Conservation (phyloP, 352 stramenopile genomes). For the Globisporangium echinulatum region DNA sequence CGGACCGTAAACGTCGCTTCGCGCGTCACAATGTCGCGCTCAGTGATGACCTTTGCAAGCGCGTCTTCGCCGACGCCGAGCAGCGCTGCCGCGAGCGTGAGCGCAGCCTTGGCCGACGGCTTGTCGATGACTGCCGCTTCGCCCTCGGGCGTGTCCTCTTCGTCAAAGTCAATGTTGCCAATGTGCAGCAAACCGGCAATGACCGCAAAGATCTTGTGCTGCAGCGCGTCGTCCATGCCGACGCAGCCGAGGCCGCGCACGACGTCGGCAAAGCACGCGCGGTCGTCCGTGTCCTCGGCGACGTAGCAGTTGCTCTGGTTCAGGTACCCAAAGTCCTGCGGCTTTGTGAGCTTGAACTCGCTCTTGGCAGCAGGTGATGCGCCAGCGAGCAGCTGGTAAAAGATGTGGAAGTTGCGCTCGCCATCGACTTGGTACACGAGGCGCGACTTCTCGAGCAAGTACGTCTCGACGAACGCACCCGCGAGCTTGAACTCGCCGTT, state of each 20-base stretch:
- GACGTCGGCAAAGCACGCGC: slow-evolving; percentile 68
- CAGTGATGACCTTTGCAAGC: slow-evolving; percentile 78
- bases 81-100: slow-evolving; percentile 47
- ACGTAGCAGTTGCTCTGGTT: slow-evolving; percentile 92
- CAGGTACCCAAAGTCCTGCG: slow-evolving; percentile 90
- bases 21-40: slow-evolving; percentile 81
- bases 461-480: slow-evolving; percentile 84
- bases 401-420: slow-evolving; percentile 95
- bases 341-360: slow-evolving; percentile 64
- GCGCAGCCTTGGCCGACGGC: slow-evolving; percentile 49
- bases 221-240: slow-evolving; percentile 58
- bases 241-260: slow-evolving; percentile 70
- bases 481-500: slow-evolving; percentile 80
- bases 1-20: slow-evolving; percentile 81
- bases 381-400: slow-evolving; percentile 89
- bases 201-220: slow-evolving; percentile 88
- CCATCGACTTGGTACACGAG: slow-evolving; percentile 86
- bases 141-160: slow-evolving; percentile 79
- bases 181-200: slow-evolving; percentile 94
- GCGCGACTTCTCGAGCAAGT: slow-evolving; percentile 84
- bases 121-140: slow-evolving; percentile 75
- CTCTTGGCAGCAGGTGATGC: slow-evolving; percentile 40
- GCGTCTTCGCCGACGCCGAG: slow-evolving; percentile 58
- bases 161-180: slow-evolving; percentile 94
- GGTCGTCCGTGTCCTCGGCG: slow-evolving; percentile 90